Evolutionary conservation across 192 early-diverging fungal genomes (phyloP), one percentile per base, ranked within the genome.

Genomic region (Podila minutissima): DNA sequence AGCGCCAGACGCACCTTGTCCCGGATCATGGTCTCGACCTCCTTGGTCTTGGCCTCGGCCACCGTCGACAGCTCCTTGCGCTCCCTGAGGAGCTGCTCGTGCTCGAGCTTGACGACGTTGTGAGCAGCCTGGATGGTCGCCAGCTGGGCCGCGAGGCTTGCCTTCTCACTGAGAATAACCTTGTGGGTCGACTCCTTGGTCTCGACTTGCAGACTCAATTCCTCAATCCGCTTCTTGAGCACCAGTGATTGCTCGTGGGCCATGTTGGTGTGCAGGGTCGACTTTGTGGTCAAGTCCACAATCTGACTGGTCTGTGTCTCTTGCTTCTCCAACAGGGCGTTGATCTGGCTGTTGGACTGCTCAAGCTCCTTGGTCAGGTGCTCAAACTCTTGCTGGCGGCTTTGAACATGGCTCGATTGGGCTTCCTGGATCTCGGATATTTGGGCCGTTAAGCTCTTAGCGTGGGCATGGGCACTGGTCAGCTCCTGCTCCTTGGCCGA

Each of bases 181-280:
- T 37, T 58, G 53, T 59, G 71, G 29, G 19, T 65, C 8, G 71
- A 64, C 37, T 72, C 71, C 37, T 72, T 72, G 62, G 4, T 28
- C 1, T 31, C 51, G 29, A 72, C 63, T 37, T 55, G 62, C 12
- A 48, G 1, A 49, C 35, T 22, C n/a, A 72, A 20, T 8, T 72
- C 71, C 38, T 72, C 41, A 41, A 72, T 72, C 19, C 62, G 51
- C 62, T 59, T 72, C 26, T 72, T 10, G 37, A 72, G 37, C 7
- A 7, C 24, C 2, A 53, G 29, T 31, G 53, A n/a, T 20, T 72
- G 51, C 53, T 65, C 62, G 8, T 41, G 20, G 7, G 62, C 51
- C 62, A 11, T 58, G 8, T 28, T 13, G 19, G 10, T 65, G 62
- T 64, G 53, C 37, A 65, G 55, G 17, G 15, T 24, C 37, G 57